Conservation (phyloP, 1,284 basidiomycete species). For the Amylostereum chailletii region DNA sequence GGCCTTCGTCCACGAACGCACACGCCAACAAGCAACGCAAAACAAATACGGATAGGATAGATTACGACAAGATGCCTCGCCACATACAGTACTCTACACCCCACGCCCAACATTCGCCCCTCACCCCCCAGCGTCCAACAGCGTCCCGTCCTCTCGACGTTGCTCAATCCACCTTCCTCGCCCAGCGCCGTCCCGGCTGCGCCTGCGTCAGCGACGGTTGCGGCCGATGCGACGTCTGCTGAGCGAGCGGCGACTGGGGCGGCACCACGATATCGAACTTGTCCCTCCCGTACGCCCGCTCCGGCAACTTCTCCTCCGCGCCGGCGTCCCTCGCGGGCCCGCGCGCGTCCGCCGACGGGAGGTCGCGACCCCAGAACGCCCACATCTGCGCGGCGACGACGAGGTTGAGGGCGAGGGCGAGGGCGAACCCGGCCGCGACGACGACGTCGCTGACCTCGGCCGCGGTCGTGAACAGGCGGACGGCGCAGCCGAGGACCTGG, state of each 20-base stretch:
- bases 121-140: no score
- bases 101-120: no score
- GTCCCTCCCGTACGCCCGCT: constrained; percentile 18
- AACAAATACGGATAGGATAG: no score
- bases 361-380: constrained; percentile 67
- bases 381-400: constrained; percentile 77
- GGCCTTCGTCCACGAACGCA: no score
- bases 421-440: constrained; percentile 72
- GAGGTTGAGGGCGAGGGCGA: constrained; percentile 73
- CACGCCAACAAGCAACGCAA: no score
- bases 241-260: constrained; percentile 29
- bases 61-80: no score
- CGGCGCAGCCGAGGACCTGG: constrained; percentile 78
- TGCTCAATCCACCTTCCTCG: constrained; percentile 55
- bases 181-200: constrained; percentile 52
- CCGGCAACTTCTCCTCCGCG: constrained; percentile 24
- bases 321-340: neutral
- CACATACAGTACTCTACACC: no score
- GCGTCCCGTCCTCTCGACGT: no score
- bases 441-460: constrained; percentile 79
- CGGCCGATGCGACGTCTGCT: constrained; percentile 26
- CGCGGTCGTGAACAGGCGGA: constrained; percentile 82
- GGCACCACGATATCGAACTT: constrained; percentile 35
- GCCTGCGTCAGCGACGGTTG: constrained; percentile 8
- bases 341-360: neutral